phyloP scores from a whole-genome alignment of 2,329 filamentous ascomycete genomes.

The Botrytis porri region DNA sequence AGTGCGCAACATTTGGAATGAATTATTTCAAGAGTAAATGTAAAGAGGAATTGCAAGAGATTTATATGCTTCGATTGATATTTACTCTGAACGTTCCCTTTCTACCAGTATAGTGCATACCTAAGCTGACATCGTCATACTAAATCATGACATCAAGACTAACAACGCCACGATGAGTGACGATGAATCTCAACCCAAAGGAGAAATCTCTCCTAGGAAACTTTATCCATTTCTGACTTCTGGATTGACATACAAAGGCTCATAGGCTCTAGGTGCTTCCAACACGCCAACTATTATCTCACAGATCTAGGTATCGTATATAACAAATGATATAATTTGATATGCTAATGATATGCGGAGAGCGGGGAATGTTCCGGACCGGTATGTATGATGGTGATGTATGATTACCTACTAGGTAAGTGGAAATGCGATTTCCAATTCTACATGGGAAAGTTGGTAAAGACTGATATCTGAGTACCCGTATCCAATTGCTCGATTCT shows the following conservation, averaged over 20 bases:
- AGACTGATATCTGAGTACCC: neutral
- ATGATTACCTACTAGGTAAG: neutral
- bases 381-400: neutral
- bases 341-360: no score
- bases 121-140: neutral
- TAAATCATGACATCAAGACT: constrained; percentile 10
- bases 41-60: neutral
- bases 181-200: neutral
- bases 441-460: neutral
- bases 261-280: no score
- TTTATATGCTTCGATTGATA: neutral
- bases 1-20: neutral
- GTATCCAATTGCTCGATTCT: neutral
- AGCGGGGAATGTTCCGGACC: neutral
- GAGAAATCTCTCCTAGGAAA: neutral
- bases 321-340: neutral
- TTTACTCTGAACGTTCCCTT: neutral
- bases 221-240: neutral
- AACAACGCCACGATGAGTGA: neutral
- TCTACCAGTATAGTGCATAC: neutral
- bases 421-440: neutral
- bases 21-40: neutral
- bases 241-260: neutral
- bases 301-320: neutral
- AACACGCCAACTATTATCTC: neutral